Conservation (phyloP, 1,284 basidiomycete genomes). For the Calocybe gambosa region DNA sequence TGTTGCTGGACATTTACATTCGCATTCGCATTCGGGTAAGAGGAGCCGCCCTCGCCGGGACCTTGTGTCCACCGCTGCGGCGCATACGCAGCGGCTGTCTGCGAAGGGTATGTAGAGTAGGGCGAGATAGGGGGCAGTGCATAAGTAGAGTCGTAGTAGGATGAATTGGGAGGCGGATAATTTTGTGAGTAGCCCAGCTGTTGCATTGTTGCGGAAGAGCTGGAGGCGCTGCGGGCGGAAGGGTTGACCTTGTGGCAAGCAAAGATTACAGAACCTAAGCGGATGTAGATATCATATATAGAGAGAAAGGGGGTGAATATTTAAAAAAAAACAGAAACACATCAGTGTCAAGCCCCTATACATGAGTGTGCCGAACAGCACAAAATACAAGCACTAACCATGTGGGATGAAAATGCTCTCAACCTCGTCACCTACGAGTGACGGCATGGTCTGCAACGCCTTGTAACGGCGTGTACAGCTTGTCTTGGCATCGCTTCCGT, state of each 20-base stretch:
- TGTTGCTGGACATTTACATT: not conserved
- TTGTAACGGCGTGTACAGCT: constrained; percentile 92
- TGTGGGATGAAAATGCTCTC: constrained; percentile 93
- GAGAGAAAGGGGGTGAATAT: constrained; percentile 10
- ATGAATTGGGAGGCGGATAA: constrained; percentile 25
- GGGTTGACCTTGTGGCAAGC: constrained; percentile 71
- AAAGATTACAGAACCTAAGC: constrained; percentile 71
- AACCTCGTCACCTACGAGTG: constrained; percentile 61
- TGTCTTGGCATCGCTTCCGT: constrained; percentile 73
- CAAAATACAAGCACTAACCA: constrained; percentile 42
- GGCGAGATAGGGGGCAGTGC: constrained; percentile 30
- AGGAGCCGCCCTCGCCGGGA: constrained; percentile 28
- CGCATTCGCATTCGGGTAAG: constrained; percentile 22
- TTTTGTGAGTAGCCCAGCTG: constrained; percentile 32
- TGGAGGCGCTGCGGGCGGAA: constrained; percentile 36
- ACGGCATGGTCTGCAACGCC: constrained; percentile 67
- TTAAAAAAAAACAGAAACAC: constrained; percentile 21
- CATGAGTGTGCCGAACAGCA: constrained; percentile 25
- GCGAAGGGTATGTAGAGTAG: constrained; percentile 25
- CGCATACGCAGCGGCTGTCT: constrained; percentile 35
- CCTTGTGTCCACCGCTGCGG: constrained; percentile 42
- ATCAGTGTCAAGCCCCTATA: constrained; percentile 21
- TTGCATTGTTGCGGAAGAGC: constrained; percentile 34
- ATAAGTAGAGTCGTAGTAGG: constrained; percentile 40
- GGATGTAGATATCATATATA: constrained; percentile 13